A percentile compares a stretch with the other conserved stretches of the same genome.
phyloP scores from a whole-genome alignment of 140 eudicot genomes.

The Oenanthe javanica region DNA sequence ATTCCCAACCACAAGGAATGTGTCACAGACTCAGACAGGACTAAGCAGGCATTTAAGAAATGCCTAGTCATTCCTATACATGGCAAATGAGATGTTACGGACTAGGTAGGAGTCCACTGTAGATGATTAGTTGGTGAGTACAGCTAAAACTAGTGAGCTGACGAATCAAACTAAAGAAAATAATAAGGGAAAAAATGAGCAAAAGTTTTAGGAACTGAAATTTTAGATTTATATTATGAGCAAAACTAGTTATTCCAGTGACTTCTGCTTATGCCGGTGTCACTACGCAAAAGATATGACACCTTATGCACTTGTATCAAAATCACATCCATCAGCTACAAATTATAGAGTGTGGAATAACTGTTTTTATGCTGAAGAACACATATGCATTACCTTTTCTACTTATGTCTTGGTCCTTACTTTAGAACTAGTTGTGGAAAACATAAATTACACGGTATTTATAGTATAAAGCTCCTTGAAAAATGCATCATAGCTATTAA shows the following conservation, averaged over 20 bases:
- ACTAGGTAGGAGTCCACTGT: neutral
- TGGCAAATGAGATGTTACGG: neutral
- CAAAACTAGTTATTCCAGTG: neutral
- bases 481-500: neutral
- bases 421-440: neutral
- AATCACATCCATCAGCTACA: neutral
- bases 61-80: neutral
- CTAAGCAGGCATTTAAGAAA: neutral
- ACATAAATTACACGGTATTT: neutral
- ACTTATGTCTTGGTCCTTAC: neutral
- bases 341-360: neutral
- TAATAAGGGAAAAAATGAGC: neutral
- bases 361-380: neutral
- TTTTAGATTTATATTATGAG: neutral
- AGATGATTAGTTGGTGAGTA: neutral
- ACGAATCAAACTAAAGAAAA: neutral
- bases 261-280: neutral
- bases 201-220: neutral
- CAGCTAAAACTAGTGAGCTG: neutral
- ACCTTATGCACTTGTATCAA: neutral
- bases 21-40: neutral
- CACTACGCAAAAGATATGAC: neutral
- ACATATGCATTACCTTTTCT: neutral
- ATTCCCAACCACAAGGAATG: neutral
- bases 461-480: neutral